Evolutionary conservation across 1,139 yeast genomes (phyloP), one percentile per base, ranked within the genome.

Genomic region (Kodamaea derodonti): DNA sequence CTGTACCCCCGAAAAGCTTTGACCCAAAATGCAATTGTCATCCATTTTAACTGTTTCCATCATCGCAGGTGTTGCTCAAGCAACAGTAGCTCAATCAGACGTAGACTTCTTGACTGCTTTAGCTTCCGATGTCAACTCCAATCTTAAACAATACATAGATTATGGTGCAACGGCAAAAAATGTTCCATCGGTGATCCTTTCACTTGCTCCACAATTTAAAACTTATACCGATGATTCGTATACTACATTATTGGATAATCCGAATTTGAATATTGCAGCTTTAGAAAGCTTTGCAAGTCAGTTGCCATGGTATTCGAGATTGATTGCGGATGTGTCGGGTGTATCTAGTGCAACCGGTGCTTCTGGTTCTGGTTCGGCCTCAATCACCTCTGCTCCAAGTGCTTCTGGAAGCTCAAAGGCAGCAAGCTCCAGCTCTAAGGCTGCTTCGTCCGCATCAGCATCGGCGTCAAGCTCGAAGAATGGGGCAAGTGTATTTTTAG

Each of bases 271-370:
- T 36, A 47, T 67, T 20, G 30, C 44, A 6, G 41, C 53, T 10
- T 56, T 69, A 40, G 57, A 51, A 45, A 40, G 46, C 13, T 69
- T 54, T 46, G 75, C 72, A 26, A 57, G 68, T 27, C 53, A 54
- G 26, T 61, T 69, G 42, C 73, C 75, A 23, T 69, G 75, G 75
- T 65, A 58, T 49, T 33, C 65, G 14, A 52, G 69, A 36, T 51
- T 67, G 36, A 49, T 42, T 12, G 54, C 54, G 6, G 58, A 40
- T 14, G 43, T 42, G 4, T 38, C 31, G 10, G 22, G 22, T 7
- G 22, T 9, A 7, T 18, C 22, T 18, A 18, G 22, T 7, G 34
- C 35, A 30, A 30, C 29, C 27, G 47, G 43, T 17, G 33, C 43
- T 28, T 38, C 42, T 14, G 42, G 35, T 9, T 29, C 37, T 12